phyloP scores from a whole-genome alignment of 495 filamentous ascomycete species.

The Penicillium diatomitis region DNA sequence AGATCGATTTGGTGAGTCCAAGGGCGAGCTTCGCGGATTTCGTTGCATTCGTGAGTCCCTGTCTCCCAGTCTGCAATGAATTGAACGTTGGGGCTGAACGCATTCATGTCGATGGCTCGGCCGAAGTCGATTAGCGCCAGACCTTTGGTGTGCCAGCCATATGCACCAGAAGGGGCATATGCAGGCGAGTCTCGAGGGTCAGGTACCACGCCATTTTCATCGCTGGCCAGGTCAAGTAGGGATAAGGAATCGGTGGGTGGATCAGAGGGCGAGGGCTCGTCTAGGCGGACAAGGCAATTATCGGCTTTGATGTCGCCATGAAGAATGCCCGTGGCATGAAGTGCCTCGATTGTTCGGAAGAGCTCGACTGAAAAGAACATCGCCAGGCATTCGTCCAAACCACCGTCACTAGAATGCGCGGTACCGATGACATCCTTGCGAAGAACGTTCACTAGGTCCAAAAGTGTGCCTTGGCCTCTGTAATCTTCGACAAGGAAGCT shows the following conservation, averaged over 20 bases:
- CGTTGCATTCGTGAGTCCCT: constrained; percentile 72
- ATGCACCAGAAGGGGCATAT: constrained; percentile 61
- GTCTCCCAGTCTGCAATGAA: constrained; percentile 96
- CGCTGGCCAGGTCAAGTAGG: constrained; percentile 22
- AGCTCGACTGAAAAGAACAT: constrained; percentile 97
- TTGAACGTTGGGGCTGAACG: constrained; percentile 65
- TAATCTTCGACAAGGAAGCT: constrained; percentile 81
- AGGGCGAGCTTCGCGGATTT: constrained; percentile 83
- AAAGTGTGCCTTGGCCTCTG: constrained; percentile 80
- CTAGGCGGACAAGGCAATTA: constrained; percentile 85
- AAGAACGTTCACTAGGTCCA: constrained; percentile 85
- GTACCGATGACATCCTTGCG: constrained; percentile 49
- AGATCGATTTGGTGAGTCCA: constrained; percentile 98
- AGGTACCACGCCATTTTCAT: constrained; percentile 28
- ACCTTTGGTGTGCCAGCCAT: constrained; percentile 75
- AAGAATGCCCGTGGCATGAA: constrained; percentile 70
- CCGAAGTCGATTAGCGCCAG: constrained; percentile 90
- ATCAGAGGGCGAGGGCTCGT: constrained; percentile 27
- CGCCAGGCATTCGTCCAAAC: constrained; percentile 76
- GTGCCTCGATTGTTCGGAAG: constrained; percentile 76
- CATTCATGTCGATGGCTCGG: constrained; percentile 84
- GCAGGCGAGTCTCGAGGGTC: constrained; percentile 31
- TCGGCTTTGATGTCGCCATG: constrained; percentile 95
- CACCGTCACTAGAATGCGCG: constrained; percentile 40
- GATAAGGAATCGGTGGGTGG: constrained; percentile 15